Base-by-base conservation (phyloP, 2,329 filamentous ascomycete genomes). In the Ascochyta rabiei region DNA sequence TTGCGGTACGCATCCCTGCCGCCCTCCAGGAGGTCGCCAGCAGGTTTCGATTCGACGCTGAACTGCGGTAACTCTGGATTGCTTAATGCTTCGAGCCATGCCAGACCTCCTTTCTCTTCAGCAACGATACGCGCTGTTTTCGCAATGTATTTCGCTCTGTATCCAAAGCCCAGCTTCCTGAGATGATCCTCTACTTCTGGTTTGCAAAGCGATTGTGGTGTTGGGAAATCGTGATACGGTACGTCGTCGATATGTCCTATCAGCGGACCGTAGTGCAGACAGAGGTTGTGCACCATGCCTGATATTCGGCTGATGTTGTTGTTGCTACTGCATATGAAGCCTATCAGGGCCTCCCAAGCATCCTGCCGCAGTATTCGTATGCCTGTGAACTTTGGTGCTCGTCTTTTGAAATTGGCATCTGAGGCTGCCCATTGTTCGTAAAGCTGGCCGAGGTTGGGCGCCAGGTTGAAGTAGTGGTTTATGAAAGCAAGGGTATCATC, bases 241-340 rank as follows among this genome's bases (percentile, higher is more conserved):
- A 88, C 84, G 30, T 85, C 84, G 24, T 86, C 87, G 48, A 96
- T 74, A 37, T 86, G 81, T 1, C 85, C 90, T 48, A 98, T 84
- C 4, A 90, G 79, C 0, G 87, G 84, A 0, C 95, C 95, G 68
- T 97, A 99, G 68, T 96, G 84, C 24, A 84, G 75, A 72, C 96
- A 99, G 12, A 99, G 80, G 67, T 96, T 98, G 64, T 96, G 87
- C 19, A 93, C 92, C 95, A 99, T 99, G 76, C 96, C 90, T 5
- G 90, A 93, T 72, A 99, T 99, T 34, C 95, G 86, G 2, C 88
- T 84, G 57, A 99, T 99, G 72, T 99, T 97, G 78, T 99, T 99
- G 77, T 99, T 99, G 76, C 92, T 96, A 76, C 93, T 97, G 81
- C 95, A 99, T 61, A 99, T 99, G 76, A 99, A 99, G 52, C 89